Evolutionary conservation across 805 yeast genomes (phyloP).

Genomic region (Saturnispora dispora): DNA sequence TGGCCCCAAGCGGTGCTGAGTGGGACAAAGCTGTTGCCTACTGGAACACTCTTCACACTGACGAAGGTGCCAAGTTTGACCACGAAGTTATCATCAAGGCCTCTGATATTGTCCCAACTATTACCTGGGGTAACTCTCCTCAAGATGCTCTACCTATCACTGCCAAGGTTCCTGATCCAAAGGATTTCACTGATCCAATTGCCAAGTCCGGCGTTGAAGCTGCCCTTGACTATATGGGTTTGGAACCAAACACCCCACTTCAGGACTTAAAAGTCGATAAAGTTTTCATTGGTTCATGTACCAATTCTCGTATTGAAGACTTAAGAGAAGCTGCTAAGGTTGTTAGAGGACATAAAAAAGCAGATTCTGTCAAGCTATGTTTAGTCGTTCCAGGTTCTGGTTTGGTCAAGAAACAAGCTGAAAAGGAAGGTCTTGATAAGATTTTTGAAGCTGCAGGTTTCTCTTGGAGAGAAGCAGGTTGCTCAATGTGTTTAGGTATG

Average conservation of each 20-base stretch:
- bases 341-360: constrained; percentile 82
- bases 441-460: constrained; percentile 88
- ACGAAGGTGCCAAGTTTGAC: constrained; percentile 86
- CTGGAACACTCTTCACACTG: constrained; percentile 85
- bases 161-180: constrained; percentile 85
- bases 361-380: constrained; percentile 69
- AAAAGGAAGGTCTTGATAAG: constrained; percentile 87
- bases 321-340: constrained; percentile 91
- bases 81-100: constrained; percentile 74
- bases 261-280: constrained; percentile 74
- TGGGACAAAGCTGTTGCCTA: constrained; percentile 91
- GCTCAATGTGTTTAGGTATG: constrained; percentile 99
- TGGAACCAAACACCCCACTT: constrained; percentile 73
- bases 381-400: constrained; percentile 98
- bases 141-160: constrained; percentile 97
- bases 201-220: constrained; percentile 80
- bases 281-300: constrained; percentile 96
- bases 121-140: constrained; percentile 99
- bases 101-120: constrained; percentile 83
- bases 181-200: constrained; percentile 59
- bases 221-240: constrained; percentile 88
- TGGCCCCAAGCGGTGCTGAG: constrained; percentile 88
- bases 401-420: constrained; percentile 87
- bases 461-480: constrained; percentile 99
- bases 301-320: constrained; percentile 96